phyloP scores from a whole-genome alignment of 139 green algal genomes.

The Picochlorum sp. region DNA sequence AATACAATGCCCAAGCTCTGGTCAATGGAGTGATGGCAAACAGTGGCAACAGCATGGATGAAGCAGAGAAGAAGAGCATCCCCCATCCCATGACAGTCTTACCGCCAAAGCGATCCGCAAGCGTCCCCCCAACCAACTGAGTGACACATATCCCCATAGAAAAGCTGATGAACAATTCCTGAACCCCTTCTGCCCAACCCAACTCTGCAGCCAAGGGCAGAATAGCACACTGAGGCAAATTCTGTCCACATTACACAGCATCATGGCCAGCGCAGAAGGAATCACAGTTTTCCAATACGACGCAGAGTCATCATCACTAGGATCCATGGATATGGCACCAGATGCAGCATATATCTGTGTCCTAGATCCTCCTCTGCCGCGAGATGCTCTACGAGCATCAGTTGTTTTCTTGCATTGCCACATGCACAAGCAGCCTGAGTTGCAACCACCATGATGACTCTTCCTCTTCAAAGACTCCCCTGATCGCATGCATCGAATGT shows the following conservation, averaged over 20 bases:
- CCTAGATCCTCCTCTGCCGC: too few relatives aligned
- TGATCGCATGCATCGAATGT: too few relatives aligned
- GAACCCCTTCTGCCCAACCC: slow-evolving; percentile 64
- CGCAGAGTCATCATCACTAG: neutral
- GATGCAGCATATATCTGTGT: too few relatives aligned
- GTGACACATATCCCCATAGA: slow-evolving; percentile 91
- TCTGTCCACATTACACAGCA: slow-evolving; percentile 97
- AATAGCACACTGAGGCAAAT: slow-evolving; percentile 93
- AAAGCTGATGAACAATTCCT: slow-evolving; percentile 87
- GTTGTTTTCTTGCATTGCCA: too few relatives aligned
- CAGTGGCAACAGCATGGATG: slow-evolving; percentile 65
- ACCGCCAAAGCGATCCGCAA: slow-evolving; percentile 80
- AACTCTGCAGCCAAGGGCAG: slow-evolving; percentile 80
- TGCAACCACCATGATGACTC: too few relatives aligned
- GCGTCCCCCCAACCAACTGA: slow-evolving; percentile 69
- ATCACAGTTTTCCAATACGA: slow-evolving; percentile 34
- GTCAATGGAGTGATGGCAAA: slow-evolving; percentile 23
- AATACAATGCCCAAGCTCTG: slow-evolving; percentile 42
- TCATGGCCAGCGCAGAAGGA: slow-evolving; percentile 55
- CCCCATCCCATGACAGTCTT: slow-evolving; percentile 70
- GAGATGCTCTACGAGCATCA: too few relatives aligned
- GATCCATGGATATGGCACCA: neutral
- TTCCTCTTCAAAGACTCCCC: too few relatives aligned
- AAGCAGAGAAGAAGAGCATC: slow-evolving; percentile 74
- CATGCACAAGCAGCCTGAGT: too few relatives aligned